A percentile compares a stretch with the other conserved stretches of the same genome.
phyloP scores from a whole-genome alignment of 2,329 filamentous ascomycete genomes.

The Ophiocordyceps unilateralis region DNA sequence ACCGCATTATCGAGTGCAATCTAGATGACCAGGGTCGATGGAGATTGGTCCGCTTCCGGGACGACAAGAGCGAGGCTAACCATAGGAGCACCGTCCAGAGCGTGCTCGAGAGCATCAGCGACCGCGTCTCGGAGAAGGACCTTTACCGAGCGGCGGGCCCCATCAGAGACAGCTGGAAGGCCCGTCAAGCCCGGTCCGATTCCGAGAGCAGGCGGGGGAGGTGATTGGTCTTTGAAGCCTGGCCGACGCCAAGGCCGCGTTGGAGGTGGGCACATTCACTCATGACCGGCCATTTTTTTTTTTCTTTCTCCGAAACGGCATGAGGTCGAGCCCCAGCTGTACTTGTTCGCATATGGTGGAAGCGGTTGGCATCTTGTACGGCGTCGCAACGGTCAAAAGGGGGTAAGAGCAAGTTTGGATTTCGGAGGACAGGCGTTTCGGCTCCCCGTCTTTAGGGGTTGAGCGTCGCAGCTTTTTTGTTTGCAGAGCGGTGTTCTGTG shows the following conservation, averaged over 20 bases:
- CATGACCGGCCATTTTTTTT: no score
- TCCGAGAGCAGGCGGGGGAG: constrained; percentile 9
- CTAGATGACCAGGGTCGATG: constrained; percentile 60
- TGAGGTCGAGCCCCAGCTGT: no score
- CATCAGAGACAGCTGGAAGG: constrained; percentile 74
- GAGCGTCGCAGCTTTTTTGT: not conserved
- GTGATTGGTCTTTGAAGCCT: not conserved
- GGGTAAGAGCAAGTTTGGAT: no score
- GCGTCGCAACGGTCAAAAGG: no score
- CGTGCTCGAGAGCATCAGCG: constrained; percentile 78
- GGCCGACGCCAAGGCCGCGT: not conserved
- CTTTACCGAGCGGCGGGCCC: constrained; percentile 48
- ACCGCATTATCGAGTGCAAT: constrained; percentile 79
- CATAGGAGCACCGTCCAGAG: constrained; percentile 70
- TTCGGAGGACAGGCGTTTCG: no score
- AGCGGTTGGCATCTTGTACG: no score
- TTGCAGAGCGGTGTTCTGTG: not conserved
- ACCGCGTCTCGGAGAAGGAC: constrained; percentile 70
- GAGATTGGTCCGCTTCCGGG: constrained; percentile 77
- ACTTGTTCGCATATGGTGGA: no score
- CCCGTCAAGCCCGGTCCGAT: constrained; percentile 23
- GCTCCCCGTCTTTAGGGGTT: no score
- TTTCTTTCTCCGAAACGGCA: no score
- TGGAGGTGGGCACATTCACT: no score
- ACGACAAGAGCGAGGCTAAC: constrained; percentile 86